These are phyloP conservation scores for Lolium multiflorum DNA, from an alignment of 176 grass and related monocot species.

Conservation along the genomic window DNA sequence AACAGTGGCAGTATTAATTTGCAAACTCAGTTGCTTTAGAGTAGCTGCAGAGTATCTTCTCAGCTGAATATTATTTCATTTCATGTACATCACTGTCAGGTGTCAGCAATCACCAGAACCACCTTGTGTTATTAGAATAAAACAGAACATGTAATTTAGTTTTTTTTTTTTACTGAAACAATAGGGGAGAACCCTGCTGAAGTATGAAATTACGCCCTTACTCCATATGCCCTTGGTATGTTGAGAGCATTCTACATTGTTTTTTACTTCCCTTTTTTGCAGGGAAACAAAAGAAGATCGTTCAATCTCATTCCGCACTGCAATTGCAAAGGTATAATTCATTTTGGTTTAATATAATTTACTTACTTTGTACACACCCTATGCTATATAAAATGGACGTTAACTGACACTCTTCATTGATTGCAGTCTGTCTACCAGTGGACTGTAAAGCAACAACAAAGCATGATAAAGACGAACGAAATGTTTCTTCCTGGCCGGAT, in stretches of 20 bases:
- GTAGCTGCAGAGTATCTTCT: neutral
- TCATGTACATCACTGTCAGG: constrained; percentile 6
- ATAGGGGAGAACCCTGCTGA: neutral
- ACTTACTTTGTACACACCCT: neutral
- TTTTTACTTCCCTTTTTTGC: constrained; percentile 35
- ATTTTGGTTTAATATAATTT: constrained; percentile 23
- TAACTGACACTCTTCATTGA: constrained; percentile 41
- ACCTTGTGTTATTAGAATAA: neutral
- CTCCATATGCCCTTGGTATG: neutral
- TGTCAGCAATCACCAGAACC: neutral
- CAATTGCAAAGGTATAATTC: constrained; percentile 76
- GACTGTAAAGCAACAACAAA: constrained; percentile 92
- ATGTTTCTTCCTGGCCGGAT: constrained; percentile 98
- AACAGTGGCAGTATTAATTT: neutral
- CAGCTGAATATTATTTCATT: neutral
- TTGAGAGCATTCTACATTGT: constrained; percentile 20
- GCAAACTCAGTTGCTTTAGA: constrained; percentile 13
- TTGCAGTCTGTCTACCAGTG: constrained; percentile 94
- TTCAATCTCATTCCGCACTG: constrained; percentile 83
- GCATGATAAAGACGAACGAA: constrained; percentile 83
- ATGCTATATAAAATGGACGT: constrained; percentile 28
- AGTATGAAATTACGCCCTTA: neutral
- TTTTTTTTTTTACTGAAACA: neutral
- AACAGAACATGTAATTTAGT: neutral
- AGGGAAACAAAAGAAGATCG: constrained; percentile 76